Percentiles rank a stretch among this genome's conserved stretches.
Conservation (phyloP, 225 moss, liverwort and hornwort species). For the Pseudoscleropodium purum region DNA sequence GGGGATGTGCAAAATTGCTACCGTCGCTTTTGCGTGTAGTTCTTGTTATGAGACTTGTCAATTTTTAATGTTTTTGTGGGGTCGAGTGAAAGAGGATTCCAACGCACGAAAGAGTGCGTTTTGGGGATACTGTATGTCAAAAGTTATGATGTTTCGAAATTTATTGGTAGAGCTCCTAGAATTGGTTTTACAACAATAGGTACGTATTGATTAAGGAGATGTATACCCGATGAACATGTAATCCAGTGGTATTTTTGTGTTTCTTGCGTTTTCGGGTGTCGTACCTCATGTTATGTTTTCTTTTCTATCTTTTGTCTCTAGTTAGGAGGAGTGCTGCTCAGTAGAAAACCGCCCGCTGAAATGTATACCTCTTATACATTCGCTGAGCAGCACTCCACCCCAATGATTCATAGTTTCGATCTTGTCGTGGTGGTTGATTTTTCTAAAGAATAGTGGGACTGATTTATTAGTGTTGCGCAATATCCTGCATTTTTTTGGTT, state of each 20-base stretch:
- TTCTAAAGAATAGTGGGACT: neutral
- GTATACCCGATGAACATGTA: neutral
- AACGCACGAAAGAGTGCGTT: neutral
- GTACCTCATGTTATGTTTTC: neutral
- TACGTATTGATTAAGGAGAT: neutral
- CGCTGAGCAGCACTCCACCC: neutral
- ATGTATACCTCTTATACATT: neutral
- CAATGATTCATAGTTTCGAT: neutral
- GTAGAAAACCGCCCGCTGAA: neutral
- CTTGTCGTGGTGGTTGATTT: neutral
- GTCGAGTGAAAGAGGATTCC: neutral
- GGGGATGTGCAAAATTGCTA: neutral
- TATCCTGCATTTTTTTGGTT: neutral
- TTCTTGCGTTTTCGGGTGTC: neutral
- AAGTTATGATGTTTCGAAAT: neutral
- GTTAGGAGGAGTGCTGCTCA: neutral
- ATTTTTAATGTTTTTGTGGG: neutral
- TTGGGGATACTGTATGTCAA: neutral
- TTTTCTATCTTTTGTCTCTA: neutral
- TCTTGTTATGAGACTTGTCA: neutral
- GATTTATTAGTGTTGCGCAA: neutral
- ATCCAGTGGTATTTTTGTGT: neutral
- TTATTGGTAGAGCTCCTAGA: neutral
- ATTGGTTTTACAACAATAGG: neutral
- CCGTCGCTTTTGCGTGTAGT: neutral